A percentile compares a stretch with the other conserved stretches of the same genome.
phyloP scores from a whole-genome alignment of 129 eudicot genomes.

The Smallanthus sonchifolius region DNA sequence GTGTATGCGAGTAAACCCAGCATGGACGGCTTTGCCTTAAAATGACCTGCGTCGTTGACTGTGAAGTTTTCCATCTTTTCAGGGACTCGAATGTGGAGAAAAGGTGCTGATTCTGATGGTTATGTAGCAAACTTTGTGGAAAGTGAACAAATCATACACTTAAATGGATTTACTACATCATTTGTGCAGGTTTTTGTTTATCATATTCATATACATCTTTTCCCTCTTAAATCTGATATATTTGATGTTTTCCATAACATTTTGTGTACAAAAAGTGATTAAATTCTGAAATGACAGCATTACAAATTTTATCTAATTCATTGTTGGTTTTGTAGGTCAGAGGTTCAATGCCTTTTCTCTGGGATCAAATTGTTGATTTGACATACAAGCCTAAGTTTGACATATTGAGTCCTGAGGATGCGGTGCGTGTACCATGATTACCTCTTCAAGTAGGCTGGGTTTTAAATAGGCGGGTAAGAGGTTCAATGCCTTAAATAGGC shows the following conservation, averaged over 20 bases:
- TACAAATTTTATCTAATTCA: background rate
- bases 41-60: conserved; percentile 2
- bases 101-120: conserved; percentile 99
- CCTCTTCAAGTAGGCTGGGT: background rate
- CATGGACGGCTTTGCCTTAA: background rate
- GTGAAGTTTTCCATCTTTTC: conserved; percentile 5
- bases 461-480: background rate
- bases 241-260: background rate
- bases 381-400: conserved; percentile 90
- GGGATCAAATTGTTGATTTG: conserved; percentile 98
- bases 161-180: conserved; percentile 76
- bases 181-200: conserved; percentile 68
- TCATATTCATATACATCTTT: background rate
- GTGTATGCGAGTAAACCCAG: too few relatives aligned
- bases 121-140: conserved; percentile 98
- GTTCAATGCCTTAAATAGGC: too few relatives aligned
- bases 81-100: conserved; percentile 99
- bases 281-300: background rate
- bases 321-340: conserved; percentile 51
- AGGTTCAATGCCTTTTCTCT: conserved; percentile 91
- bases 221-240: background rate
- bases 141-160: conserved; percentile 76
- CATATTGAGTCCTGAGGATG: conserved; percentile 71
- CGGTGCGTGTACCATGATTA: conserved; percentile 50
- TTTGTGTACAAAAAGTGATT: background rate